phyloP scores from a whole-genome alignment of 768 basidiomycete species.

The Termitomyces heimii region DNA sequence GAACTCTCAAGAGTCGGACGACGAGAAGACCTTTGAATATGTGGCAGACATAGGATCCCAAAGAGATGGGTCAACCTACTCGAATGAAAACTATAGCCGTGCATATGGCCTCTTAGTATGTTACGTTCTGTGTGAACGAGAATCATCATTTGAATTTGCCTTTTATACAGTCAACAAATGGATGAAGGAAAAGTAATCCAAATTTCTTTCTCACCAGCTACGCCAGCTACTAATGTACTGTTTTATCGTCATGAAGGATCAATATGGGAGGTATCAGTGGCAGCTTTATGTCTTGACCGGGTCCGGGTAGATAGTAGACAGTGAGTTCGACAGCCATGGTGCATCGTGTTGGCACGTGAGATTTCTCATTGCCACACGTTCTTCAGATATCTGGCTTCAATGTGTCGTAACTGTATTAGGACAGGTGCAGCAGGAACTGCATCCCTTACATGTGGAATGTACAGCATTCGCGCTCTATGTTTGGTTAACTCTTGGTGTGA shows the following conservation, averaged over 20 bases:
- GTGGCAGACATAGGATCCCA: constrained; percentile 2
- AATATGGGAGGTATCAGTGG: constrained; percentile 44
- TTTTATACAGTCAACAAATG: constrained; percentile 33
- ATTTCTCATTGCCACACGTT: background rate
- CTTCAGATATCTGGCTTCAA: constrained; percentile 38
- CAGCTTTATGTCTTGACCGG: constrained; percentile 42
- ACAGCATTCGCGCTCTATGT: constrained; percentile 40
- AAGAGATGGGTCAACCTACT: background rate
- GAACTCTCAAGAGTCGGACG: background rate
- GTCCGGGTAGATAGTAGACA: constrained; percentile 44
- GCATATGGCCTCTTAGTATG: constrained; percentile 16
- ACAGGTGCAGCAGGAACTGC: constrained; percentile 36
- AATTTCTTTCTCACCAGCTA: background rate
- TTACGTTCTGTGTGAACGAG: background rate
- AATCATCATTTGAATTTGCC: background rate
- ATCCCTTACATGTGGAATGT: constrained; percentile 38
- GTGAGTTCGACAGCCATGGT: constrained; percentile 20
- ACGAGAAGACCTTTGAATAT: background rate
- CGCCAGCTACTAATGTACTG: background rate
- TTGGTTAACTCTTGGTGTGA: constrained; percentile 42
- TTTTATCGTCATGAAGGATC: constrained; percentile 26
- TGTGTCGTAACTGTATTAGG: constrained; percentile 40
- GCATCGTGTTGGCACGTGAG: background rate
- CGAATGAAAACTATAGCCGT: constrained; percentile 9
- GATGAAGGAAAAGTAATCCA: constrained; percentile 36